Percentiles rank a stretch among this genome's conserved stretches.
Evolutionary conservation across 75 land plant genomes (phyloP).

Genomic region (Pinus tabuliformis): DNA sequence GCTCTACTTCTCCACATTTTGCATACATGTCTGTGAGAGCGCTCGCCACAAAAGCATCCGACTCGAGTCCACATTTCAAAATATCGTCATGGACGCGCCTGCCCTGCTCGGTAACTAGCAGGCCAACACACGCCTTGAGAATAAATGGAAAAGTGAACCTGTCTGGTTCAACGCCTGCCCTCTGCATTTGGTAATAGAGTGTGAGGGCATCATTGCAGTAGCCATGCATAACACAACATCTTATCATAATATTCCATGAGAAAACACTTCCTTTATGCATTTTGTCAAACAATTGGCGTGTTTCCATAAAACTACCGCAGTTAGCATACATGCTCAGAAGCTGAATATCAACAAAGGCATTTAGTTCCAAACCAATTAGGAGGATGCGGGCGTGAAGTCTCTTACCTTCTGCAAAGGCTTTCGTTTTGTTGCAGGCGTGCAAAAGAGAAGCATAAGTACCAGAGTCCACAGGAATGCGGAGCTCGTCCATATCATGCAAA

Average conservation of each 20-base stretch:
- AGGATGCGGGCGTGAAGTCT: slow-evolving; percentile 5
- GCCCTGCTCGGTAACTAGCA: slow-evolving; percentile 12
- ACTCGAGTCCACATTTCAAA: slow-evolving; percentile 17
- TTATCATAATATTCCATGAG: slow-evolving; percentile 38
- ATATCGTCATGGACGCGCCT: slow-evolving; percentile 18
- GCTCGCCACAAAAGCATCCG: slow-evolving; percentile 27
- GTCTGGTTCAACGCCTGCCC: slow-evolving; percentile 19
- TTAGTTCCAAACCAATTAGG: background rate
- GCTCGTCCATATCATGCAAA: background rate
- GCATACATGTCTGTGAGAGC: slow-evolving; percentile 36
- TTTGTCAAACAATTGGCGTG: slow-evolving; percentile 6
- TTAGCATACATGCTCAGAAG: background rate
- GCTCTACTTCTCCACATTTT: slow-evolving; percentile 22
- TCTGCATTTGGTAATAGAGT: slow-evolving; percentile 19
- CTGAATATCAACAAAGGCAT: background rate
- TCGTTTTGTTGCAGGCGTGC: background rate
- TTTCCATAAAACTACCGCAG: background rate
- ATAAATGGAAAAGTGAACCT: slow-evolving; percentile 26
- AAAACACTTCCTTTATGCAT: slow-evolving; percentile 14
- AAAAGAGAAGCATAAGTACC: slow-evolving; percentile 3
- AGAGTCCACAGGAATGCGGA: background rate
- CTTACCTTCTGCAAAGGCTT: slow-evolving; percentile 2
- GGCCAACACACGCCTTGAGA: slow-evolving; percentile 22
- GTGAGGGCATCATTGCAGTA: slow-evolving; percentile 20
- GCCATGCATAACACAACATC: slow-evolving; percentile 24